Conservation (phyloP, 345 rosid species). For the Pistacia integerrima region DNA sequence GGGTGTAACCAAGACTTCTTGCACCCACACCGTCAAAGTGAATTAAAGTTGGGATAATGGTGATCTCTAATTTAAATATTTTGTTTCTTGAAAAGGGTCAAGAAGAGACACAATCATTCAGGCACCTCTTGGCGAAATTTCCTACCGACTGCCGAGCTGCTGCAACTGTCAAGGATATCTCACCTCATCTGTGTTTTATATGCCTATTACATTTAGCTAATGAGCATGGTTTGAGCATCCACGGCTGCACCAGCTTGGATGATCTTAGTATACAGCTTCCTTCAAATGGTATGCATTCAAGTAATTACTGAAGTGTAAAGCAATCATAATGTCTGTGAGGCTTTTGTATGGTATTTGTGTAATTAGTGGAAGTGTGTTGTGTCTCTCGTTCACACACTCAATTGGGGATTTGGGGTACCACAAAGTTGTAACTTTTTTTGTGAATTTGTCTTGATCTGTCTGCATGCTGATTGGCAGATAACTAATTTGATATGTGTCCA, state of each 20-base stretch:
- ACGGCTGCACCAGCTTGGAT: constrained; percentile 52
- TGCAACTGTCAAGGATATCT: constrained; percentile 57
- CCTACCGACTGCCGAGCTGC: constrained; percentile 80
- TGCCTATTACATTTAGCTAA: constrained; percentile 91
- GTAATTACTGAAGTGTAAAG: background rate
- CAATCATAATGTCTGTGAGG: constrained; percentile 4
- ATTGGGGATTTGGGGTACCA: background rate
- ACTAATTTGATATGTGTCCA: background rate
- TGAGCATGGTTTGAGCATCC: constrained; percentile 76
- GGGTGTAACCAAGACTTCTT: background rate
- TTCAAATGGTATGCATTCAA: background rate
- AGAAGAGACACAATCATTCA: constrained; percentile 62
- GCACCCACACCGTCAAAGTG: background rate
- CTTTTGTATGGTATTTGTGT: background rate
- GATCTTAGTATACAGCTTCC: constrained; percentile 66
- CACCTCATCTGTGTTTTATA: constrained; percentile 94
- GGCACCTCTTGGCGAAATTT: constrained; percentile 61
- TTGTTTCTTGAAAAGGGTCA: constrained; percentile 39
- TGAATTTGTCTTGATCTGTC: background rate
- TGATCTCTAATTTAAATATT: constrained; percentile 3
- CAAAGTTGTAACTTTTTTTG: background rate
- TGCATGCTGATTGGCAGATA: background rate
- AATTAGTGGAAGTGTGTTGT: background rate
- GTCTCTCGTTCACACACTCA: background rate
- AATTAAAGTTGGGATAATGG: background rate